These are phyloP conservation scores for Dictyostelium firmibasis DNA, from an alignment of 78 protist genomes.

Conservation along the genomic window DNA sequence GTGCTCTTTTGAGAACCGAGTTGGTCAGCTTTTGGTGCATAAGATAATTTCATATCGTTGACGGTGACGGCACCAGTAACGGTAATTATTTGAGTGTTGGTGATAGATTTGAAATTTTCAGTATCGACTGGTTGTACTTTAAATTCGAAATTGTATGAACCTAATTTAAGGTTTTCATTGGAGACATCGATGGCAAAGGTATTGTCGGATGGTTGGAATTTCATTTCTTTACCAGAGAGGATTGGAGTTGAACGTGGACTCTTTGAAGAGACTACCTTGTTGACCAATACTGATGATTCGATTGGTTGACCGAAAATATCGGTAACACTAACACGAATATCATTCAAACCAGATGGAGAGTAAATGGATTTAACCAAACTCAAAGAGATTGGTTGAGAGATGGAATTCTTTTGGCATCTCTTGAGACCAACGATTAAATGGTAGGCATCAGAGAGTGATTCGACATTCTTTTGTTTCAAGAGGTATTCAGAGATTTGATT, in stretches of 20 bases:
- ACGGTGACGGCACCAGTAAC: constrained; percentile 26
- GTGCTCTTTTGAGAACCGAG: background rate
- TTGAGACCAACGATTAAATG: constrained; percentile 37
- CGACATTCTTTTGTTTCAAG: background rate
- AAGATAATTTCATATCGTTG: constrained; percentile 19
- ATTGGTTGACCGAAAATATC: constrained; percentile 25
- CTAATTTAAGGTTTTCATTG: constrained; percentile 24
- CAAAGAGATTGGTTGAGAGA: constrained; percentile 32
- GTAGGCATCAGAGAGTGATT: constrained; percentile 11
- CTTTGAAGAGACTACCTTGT: background rate
- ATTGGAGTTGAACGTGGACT: constrained; percentile 26
- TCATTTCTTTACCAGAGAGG: constrained; percentile 1
- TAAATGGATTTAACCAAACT: background rate
- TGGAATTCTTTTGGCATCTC: constrained; percentile 22
- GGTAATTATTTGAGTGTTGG: constrained; percentile 17
- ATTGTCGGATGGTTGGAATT: background rate
- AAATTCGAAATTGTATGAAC: constrained; percentile 29
- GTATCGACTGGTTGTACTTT: constrained; percentile 11
- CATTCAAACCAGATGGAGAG: background rate
- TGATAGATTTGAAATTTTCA: background rate
- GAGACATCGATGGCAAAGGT: background rate
- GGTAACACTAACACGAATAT: background rate
- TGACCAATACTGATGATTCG: background rate
- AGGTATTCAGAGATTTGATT: constrained; percentile 24
- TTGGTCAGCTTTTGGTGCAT: constrained; percentile 27